Evolutionary conservation across 805 yeast species (phyloP), one percentile per base, ranked within the genome.

Genomic region (Candida xyloterini): DNA sequence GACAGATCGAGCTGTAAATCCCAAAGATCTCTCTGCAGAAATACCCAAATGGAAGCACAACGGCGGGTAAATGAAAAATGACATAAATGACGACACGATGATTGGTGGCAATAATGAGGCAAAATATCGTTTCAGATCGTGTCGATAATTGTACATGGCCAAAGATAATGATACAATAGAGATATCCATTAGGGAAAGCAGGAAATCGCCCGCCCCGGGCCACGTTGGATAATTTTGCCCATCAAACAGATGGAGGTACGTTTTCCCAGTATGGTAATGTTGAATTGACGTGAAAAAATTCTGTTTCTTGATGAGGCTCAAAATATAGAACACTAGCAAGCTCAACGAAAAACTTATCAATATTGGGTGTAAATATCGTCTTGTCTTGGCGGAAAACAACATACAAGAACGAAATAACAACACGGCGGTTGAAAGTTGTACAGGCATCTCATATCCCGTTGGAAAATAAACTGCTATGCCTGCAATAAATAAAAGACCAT

Each of bases 121-220:
- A 47, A 79, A 80, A 52, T 83, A 81, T 35, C 70, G 68, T 21
- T 66, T 59, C 46, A 85, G 70, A 51, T 84, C 95, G 11, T 61
- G 62, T 35, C 93, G 63, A 60, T 83, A 84, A 7, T 83, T 75
- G 59, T 73, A 85, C 87, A 85, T 82, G 3, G 95, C 89, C 35
- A 85, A 62, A 15, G 90, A 75, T 30, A 85, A 66, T 1, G 91
- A 76, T 1, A 83, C 89, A 59, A 85, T 85, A 2, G 88, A 76
- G 7, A 83, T 73, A 52, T 84, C 93, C 83, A 85, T 80, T 48
- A 84, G 59, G 0, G 89, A 73, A 5, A 79, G 57, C 27, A 85
- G 68, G 13, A 85, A 67, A 55, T 85, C 95, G 2, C 95, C 95
- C 10, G 90, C 85, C 0, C 95, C 95, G 1, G 95, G 93, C 74